Base-by-base conservation (phyloP, 345 rosid species). In the Dimocarpus longan region DNA sequence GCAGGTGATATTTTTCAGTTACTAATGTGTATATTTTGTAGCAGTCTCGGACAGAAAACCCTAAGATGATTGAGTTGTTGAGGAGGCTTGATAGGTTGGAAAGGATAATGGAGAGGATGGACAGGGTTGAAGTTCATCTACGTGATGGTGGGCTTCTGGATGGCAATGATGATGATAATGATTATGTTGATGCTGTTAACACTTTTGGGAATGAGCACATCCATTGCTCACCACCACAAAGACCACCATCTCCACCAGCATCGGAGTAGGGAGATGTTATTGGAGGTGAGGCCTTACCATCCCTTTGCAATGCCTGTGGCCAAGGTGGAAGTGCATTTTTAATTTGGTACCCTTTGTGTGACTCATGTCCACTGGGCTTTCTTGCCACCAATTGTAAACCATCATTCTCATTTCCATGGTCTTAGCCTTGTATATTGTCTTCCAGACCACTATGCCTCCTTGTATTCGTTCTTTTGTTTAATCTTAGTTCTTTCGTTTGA, bases 331-430 rank as follows among this genome's bases (percentile, higher is more conserved):
- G 75, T 63, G 70, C 83, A 0, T 82, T 86, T 76, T 80, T 83
- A 37, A 82, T 76, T 48, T 80, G 83, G 74, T 86, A 84, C 79
- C 76, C 87, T 46, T 63, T 80, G 67, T 86, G 87, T 72, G 83
- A 82, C 75, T 64, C 89, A 86, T 80, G 78, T 79, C 66, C 84
- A 77, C 0, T 84, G 85, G 24, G 87, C 87, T 1, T 70, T 59
- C 69, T 71, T 84, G 69, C 89, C 82, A 37, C 81, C 77, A 19
- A 82, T 66, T 73, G 43, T 67, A 76, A 66, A 10, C 28, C 83
- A 77, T 40, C 71, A 63, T 1, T 68, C 83, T 39, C 86, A 86
- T 68, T 79, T 75, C 13, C 87, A 82, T 68, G 59, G 75, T 75
- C 84, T 86, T 68, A 64, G 71, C 76, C 87, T 86, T 18, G 82